Base-by-base conservation (phyloP, 306 rosid species). In the Alnus glutinosa region DNA sequence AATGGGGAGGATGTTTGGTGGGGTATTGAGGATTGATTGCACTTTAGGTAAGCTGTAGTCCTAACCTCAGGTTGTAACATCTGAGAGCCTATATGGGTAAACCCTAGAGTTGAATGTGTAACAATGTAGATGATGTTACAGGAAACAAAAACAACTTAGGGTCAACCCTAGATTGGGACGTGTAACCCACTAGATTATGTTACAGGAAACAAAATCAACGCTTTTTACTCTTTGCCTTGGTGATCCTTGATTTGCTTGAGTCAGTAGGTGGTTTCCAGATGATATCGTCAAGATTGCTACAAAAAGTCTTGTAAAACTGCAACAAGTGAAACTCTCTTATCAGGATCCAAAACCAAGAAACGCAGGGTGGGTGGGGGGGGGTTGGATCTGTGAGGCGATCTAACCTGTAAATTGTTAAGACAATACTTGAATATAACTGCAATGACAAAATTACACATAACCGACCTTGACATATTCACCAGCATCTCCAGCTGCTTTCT, bases 221-320 rank as follows among this genome's bases (percentile, higher is more conserved):
- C 59, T 76, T 90, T 76, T 88, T 91, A 83, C 85, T 89, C 87
- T 77, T 89, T 46, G 88, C 77, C 84, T 86, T 91, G 63, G 85
- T 12, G 79, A 75, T 71, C 81, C 84, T 93, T 61, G 91, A 79
- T 81, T 93, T 93, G 89, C 82, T 78, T 54, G 92, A 63, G 80
- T 93, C 95, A 64, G 62, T 79, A 7, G 93, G 82, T 5, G 87
- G 98, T 84, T 93, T 91, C 98, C 98, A 93, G 85, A 93, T 87
- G 85, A 93, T 91, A 77, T 93, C 98, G 68, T 91, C 97, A n/a
- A 91, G 98, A 84, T 93, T 91, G 91, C 88, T 36, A 78, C 91
- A 83, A 63, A 93, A 93, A 62, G 74, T 82, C 86, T 90, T 91
- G 92, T 88, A 91, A 76, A 93, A 93, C 98, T 93, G 95, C 81